phyloP scores from a whole-genome alignment of 306 rosid genomes.

The Castanea mollissima region DNA sequence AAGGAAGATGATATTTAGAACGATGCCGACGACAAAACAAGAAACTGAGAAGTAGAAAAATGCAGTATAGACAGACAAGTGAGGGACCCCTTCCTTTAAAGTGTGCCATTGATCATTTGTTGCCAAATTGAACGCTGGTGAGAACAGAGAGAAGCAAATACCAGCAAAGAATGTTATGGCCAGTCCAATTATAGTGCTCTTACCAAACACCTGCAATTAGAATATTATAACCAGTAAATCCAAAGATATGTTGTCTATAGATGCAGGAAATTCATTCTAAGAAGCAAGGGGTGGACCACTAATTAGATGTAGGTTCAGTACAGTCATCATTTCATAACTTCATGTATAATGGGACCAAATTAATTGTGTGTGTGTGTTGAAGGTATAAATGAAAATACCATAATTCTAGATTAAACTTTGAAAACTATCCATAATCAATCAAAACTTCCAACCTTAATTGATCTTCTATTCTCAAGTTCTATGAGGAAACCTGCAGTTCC shows the following conservation, averaged over 20 bases:
- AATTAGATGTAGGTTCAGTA: neutral
- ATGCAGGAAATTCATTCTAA: neutral
- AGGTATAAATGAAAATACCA: neutral
- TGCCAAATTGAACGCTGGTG: conserved; percentile 92
- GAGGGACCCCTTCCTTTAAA: conserved; percentile 68
- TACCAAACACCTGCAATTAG: conserved; percentile 72
- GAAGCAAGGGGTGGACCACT: neutral
- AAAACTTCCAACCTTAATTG: conserved; percentile 62
- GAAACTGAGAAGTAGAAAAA: conserved; percentile 87
- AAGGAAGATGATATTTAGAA: conserved; percentile 73
- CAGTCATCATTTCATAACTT: conserved; percentile 4
- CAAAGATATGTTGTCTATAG: neutral
- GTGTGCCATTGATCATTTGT: conserved; percentile 94
- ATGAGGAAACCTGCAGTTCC: conserved; percentile 82
- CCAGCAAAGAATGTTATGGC: conserved; percentile 76
- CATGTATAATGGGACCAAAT: neutral
- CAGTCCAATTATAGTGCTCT: conserved; percentile 62
- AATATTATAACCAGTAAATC: neutral
- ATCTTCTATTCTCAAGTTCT: conserved; percentile 69
- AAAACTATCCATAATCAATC: too few relatives aligned
- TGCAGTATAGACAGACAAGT: conserved; percentile 73
- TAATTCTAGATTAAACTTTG: neutral
- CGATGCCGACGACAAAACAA: conserved; percentile 59
- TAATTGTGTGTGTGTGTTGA: neutral
- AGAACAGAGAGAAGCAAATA: conserved; percentile 75